Percentiles rank a stretch among this genome's conserved stretches.
These are phyloP conservation scores for Seiridium cupressi DNA, from an alignment of 2,329 filamentous ascomycete genomes.

Conservation along the genomic window DNA sequence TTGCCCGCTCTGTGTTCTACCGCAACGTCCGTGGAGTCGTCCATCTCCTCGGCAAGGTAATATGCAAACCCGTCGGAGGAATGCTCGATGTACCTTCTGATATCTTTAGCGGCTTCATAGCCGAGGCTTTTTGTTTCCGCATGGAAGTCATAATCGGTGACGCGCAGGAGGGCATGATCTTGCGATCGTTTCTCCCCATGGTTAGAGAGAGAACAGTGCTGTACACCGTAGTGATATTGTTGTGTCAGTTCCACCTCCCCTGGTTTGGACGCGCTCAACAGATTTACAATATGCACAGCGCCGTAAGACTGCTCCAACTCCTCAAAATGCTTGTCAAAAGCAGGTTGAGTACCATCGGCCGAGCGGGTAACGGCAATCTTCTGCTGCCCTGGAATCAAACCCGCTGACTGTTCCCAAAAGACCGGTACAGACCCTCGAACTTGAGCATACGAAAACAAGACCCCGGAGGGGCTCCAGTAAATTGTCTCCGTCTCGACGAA, in stretches of 20 bases:
- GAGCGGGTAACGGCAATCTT: constrained; percentile 92
- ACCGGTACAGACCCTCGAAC: constrained; percentile 89
- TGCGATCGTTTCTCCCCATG: constrained; percentile 51
- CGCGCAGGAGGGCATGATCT: constrained; percentile 73
- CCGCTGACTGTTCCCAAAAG: constrained; percentile 94
- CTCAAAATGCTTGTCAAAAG: constrained; percentile 93
- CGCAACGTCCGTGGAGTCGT: constrained; percentile 45
- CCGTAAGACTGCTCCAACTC: constrained; percentile 85
- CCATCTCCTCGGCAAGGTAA: constrained; percentile 74
- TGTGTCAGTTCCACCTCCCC: constrained; percentile 82
- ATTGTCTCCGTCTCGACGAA: constrained; percentile 98
- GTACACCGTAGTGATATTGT: constrained; percentile 76
- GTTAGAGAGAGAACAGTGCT: constrained; percentile 68
- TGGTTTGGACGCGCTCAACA: constrained; percentile 86
- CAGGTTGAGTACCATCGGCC: constrained; percentile 84
- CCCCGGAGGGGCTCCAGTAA: constrained; percentile 75
- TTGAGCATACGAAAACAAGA: constrained; percentile 92
- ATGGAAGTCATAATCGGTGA: constrained; percentile 95
- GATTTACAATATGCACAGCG: constrained; percentile 86
- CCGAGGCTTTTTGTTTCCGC: constrained; percentile 87
- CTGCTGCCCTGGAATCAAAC: constrained; percentile 85
- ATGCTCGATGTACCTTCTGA: constrained; percentile 72
- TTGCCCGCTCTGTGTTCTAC: constrained; percentile 32
- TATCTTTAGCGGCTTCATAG: constrained; percentile 87
- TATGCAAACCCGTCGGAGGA: constrained; percentile 91